Conservation (phyloP, 257 asterid genomes). For the Solanum pinnatisectum region DNA sequence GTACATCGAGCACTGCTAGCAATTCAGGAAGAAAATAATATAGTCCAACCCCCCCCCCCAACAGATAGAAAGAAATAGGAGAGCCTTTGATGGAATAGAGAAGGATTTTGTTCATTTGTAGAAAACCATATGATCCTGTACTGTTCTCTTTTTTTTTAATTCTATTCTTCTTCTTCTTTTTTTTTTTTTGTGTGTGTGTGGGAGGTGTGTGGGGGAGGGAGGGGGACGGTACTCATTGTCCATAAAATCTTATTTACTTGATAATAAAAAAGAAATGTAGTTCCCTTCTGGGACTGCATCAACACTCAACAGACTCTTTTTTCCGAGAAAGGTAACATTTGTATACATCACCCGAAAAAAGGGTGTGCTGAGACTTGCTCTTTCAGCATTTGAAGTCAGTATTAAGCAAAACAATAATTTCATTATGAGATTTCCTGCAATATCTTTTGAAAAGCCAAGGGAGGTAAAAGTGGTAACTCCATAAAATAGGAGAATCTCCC, state of each 20-base stretch:
- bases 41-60: too few species aligned
- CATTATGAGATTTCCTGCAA: background rate
- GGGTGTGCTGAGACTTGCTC: background rate
- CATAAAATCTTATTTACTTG: background rate
- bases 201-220: too few species aligned
- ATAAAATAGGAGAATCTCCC: background rate
- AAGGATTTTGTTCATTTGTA: background rate
- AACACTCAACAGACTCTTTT: background rate
- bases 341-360: background rate
- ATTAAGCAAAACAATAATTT: background rate
- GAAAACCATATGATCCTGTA: background rate
- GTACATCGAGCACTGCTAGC: background rate
- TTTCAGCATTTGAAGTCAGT: background rate
- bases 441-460: background rate
- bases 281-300: background rate
- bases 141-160: background rate
- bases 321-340: background rate
- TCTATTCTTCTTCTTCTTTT: background rate
- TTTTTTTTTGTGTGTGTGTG: too few species aligned
- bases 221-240: background rate
- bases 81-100: background rate
- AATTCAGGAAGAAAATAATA: background rate
- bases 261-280: background rate
- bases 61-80: background rate
- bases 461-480: background rate